phyloP scores from a whole-genome alignment of 2,329 filamentous ascomycete species.

The Cladosporium sp. region DNA sequence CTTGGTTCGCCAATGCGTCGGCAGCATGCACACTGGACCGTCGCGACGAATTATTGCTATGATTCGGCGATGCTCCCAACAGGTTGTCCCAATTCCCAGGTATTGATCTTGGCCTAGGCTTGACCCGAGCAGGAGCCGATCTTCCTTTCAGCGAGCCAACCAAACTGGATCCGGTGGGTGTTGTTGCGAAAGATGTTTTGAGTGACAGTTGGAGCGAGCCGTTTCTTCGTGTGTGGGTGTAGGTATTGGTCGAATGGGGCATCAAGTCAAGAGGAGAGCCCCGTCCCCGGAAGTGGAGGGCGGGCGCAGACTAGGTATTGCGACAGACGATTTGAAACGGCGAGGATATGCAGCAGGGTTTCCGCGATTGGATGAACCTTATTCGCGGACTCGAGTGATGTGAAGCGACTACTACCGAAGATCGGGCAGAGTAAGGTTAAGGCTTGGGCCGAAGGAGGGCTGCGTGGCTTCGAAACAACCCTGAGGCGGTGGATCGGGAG shows the following conservation, averaged over 20 bases:
- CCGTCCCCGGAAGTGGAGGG: background rate
- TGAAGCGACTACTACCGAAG: background rate
- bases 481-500: background rate
- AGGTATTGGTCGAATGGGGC: background rate
- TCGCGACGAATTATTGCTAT: constrained; percentile 1
- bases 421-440: background rate
- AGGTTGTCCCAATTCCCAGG: constrained; percentile 1
- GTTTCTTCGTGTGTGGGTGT: background rate
- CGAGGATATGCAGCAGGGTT: constrained; percentile 1
- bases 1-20: constrained; percentile 15
- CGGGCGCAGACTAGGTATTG: background rate
- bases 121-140: background rate
- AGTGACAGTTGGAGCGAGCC: background rate
- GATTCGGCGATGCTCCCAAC: background rate
- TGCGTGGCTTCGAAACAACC: constrained; percentile 1
- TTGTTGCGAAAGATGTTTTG: background rate
- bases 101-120: background rate
- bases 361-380: constrained; percentile 1
- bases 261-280: background rate
- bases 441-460: constrained; percentile 3
- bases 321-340: background rate
- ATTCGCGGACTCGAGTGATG: background rate
- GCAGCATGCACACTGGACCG: constrained; percentile 7
- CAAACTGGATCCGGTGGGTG: background rate
- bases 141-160: too few species aligned